These are phyloP conservation scores for Penicillium hordei DNA, from an alignment of 2,329 filamentous ascomycete genomes.

Conservation along the genomic window DNA sequence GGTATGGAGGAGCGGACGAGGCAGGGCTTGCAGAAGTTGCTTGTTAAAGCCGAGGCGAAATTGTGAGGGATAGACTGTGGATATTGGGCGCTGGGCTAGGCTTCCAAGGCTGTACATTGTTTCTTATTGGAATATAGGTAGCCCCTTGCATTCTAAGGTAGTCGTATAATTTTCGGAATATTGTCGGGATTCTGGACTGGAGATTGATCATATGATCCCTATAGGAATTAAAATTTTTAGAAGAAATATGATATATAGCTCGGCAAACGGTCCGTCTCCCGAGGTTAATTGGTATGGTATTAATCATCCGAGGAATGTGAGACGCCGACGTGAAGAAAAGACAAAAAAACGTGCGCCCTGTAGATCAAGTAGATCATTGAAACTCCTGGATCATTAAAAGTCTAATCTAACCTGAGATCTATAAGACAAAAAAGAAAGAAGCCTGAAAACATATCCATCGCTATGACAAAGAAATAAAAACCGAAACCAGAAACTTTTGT, in stretches of 20 bases:
- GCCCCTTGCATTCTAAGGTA: background rate
- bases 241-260: background rate
- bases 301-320: background rate
- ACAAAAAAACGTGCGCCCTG: slow-evolving; percentile 6
- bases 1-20: slow-evolving; percentile 46
- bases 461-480: background rate
- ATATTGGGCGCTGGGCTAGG: background rate
- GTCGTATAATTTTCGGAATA: background rate
- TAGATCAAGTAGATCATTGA: slow-evolving; percentile 10
- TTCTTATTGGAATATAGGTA: background rate
- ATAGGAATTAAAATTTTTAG: background rate
- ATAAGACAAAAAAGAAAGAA: background rate
- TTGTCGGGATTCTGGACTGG: background rate
- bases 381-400: slow-evolving; percentile 1
- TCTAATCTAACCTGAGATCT: slow-evolving; percentile 13
- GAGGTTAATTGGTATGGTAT: background rate
- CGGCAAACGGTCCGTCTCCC: background rate
- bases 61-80: slow-evolving; percentile 22
- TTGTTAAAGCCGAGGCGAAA: slow-evolving; percentile 37
- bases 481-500: slow-evolving; percentile 16
- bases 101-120: slow-evolving; percentile 5
- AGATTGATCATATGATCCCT: background rate
- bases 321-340: background rate
- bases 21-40: slow-evolving; percentile 58
- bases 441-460: background rate